Evolutionary conservation across 2,329 filamentous ascomycete species (phyloP).

Genomic region (Lachnellula occidentalis): DNA sequence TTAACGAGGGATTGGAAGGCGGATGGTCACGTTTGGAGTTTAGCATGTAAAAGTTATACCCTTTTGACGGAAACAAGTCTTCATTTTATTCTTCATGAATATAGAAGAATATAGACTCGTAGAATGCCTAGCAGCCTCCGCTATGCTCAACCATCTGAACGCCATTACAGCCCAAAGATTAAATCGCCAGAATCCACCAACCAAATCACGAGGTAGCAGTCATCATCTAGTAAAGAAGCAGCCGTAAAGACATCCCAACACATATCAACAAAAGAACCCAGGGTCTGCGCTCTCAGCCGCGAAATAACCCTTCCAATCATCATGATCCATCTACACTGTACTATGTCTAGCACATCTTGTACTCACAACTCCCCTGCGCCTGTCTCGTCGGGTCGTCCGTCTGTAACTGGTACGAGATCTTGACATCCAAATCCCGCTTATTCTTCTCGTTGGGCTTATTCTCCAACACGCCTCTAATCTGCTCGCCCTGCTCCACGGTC

Average conservation of each 20-base stretch:
- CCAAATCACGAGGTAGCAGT: not conserved
- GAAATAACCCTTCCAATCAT: constrained; percentile 20
- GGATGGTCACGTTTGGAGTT: too few relatives aligned
- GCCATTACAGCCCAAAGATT: not conserved
- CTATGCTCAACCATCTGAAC: constrained; percentile 2
- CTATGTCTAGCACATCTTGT: constrained; percentile 66
- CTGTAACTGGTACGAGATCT: constrained; percentile 74
- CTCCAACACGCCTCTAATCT: constrained; percentile 64
- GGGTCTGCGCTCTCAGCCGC: constrained; percentile 32
- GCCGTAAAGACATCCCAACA: not conserved
- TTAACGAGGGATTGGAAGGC: too few relatives aligned
- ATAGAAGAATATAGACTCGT: not conserved
- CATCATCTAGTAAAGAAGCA: not conserved
- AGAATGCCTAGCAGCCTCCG: not conserved
- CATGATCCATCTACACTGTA: not conserved
- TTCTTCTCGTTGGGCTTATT: constrained; percentile 94
- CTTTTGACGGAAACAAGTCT: not conserved
- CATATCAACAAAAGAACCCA: constrained; percentile 10
- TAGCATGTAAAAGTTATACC: too few relatives aligned
- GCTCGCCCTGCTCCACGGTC: constrained; percentile 84
- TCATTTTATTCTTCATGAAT: not conserved
- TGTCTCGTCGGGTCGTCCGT: constrained; percentile 67
- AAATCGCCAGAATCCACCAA: not conserved
- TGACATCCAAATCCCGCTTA: constrained; percentile 89
- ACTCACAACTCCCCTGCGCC: constrained; percentile 66